Conservation (phyloP, 768 basidiomycete species). For the Tulasnella sp. region DNA sequence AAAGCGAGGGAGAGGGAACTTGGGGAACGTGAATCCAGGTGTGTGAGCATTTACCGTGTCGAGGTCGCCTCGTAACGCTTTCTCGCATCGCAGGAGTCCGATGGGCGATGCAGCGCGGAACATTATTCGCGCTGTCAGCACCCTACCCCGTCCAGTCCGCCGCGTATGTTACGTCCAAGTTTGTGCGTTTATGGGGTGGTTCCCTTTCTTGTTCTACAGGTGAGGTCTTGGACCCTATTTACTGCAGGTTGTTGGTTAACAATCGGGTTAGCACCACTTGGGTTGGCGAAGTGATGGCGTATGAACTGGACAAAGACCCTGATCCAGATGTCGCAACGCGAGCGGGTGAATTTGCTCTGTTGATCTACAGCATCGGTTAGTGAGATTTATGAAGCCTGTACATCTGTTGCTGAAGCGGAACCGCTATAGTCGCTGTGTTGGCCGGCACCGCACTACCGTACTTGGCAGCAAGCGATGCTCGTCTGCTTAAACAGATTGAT, state of each 20-base stretch:
- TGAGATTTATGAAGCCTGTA: conserved; percentile 14
- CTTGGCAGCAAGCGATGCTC: conserved; percentile 67
- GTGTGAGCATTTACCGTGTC: background rate
- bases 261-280: conserved; percentile 65
- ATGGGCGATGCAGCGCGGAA: conserved; percentile 64
- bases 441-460: conserved; percentile 74
- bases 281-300: conserved; percentile 86
- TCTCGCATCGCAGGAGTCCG: conserved; percentile 31
- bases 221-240: conserved; percentile 26
- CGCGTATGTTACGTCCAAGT: conserved; percentile 88
- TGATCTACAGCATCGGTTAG: conserved; percentile 79
- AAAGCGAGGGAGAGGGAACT: conserved; percentile 35
- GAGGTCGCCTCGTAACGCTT: background rate
- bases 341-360: conserved; percentile 76
- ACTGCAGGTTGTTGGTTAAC: background rate
- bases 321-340: conserved; percentile 73
- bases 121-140: conserved; percentile 58
- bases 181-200: conserved; percentile 98
- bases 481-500: conserved; percentile 53
- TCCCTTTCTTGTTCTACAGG: conserved; percentile 92
- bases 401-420: conserved; percentile 16
- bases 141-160: conserved; percentile 70
- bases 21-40: conserved; percentile 14
- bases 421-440: conserved; percentile 57
- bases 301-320: conserved; percentile 59